Evolutionary conservation across 352 stramenopile species (phyloP).

Genomic region (Phytophthora tubulina): DNA sequence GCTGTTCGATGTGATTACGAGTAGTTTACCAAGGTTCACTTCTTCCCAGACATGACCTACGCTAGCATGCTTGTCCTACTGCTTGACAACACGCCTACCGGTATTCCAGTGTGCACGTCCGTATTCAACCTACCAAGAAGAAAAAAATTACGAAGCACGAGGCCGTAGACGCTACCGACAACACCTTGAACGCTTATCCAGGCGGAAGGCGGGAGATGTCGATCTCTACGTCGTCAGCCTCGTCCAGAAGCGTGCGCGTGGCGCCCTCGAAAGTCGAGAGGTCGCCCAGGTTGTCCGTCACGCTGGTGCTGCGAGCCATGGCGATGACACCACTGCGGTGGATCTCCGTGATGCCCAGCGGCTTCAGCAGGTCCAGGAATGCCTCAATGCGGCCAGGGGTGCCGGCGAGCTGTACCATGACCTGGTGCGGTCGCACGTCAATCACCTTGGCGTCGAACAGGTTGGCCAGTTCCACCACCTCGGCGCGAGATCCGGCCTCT

Average conservation of each 20-base stretch:
- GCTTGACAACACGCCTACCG: neutral
- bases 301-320: conserved; percentile 78
- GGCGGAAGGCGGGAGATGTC: conserved; percentile 75
- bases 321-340: conserved; percentile 88
- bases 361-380: conserved; percentile 86
- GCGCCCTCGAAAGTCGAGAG: conserved; percentile 75
- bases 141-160: conserved; percentile 9
- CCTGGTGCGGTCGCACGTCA: conserved; percentile 82
- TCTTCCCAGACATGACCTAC: conserved; percentile 4
- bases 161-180: conserved; percentile 15
- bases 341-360: conserved; percentile 85
- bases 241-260: conserved; percentile 76
- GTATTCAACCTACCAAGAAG: conserved; percentile 15
- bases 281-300: conserved; percentile 71
- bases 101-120: neutral
- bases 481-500: conserved; percentile 72
- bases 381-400: conserved; percentile 82
- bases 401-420: conserved; percentile 87
- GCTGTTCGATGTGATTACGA: conserved; percentile 32
- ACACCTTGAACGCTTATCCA: conserved; percentile 53
- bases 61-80: conserved; percentile 1
- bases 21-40: conserved; percentile 3
- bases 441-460: conserved; percentile 91
- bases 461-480: conserved; percentile 85
- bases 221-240: conserved; percentile 69